These are phyloP conservation scores for Dipodascus albidus DNA, from an alignment of 805 yeast genomes.

Conservation along the genomic window DNA sequence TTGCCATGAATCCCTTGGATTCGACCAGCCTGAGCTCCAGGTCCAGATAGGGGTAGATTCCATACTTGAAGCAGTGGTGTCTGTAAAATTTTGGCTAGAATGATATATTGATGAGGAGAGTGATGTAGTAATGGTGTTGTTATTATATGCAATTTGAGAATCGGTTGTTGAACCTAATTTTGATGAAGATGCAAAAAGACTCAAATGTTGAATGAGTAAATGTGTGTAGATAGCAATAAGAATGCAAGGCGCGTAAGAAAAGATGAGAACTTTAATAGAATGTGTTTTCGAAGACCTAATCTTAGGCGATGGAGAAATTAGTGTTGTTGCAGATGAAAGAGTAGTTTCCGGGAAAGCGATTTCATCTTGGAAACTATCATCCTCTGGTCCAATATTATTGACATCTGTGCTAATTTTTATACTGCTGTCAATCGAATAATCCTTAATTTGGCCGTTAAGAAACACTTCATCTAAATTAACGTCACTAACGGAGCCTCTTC, in stretches of 20 bases:
- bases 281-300: neutral
- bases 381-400: neutral
- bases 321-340: neutral
- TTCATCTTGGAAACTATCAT: neutral
- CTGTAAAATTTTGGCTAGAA: conserved; percentile 1
- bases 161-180: conserved; percentile 2
- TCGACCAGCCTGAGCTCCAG: conserved; percentile 26
- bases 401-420: neutral
- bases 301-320: neutral
- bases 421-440: conserved; percentile 9
- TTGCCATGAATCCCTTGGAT: conserved; percentile 55
- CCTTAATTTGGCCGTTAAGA: conserved; percentile 11
- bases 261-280: neutral
- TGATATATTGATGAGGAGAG: neutral
- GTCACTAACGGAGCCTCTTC: conserved; percentile 2
- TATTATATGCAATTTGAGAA: conserved; percentile 6
- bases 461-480: neutral
- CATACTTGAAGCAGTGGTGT: conserved; percentile 3
- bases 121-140: neutral
- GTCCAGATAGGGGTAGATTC: conserved; percentile 13
- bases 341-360: neutral
- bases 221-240: conserved; percentile 83
- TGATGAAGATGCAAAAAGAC: conserved; percentile 37
- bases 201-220: conserved; percentile 78
- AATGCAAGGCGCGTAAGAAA: conserved; percentile 1